Evolutionary conservation across 139 green algal species (phyloP).

Genomic region (Nannochloris sp.): DNA sequence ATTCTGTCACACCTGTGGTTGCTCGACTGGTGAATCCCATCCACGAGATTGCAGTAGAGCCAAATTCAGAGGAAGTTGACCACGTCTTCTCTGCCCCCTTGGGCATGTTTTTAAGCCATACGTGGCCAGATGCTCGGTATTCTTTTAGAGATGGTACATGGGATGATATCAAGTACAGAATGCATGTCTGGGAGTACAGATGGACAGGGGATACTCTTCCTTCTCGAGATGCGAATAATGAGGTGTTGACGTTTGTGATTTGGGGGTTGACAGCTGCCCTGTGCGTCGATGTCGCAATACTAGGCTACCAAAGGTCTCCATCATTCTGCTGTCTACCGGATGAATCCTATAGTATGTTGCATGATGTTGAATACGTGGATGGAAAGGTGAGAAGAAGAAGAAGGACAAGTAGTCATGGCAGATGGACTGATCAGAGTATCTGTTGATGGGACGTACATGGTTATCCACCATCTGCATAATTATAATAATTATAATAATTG

Average conservation of each 20-base stretch:
- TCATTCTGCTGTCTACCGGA: slow-evolving; percentile 29
- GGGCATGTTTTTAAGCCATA: slow-evolving; percentile 25
- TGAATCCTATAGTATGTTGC: slow-evolving; percentile 15
- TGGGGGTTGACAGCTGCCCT: slow-evolving; percentile 58
- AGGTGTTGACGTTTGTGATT: slow-evolving; percentile 21
- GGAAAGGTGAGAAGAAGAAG: slow-evolving; percentile 7
- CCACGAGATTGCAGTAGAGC: slow-evolving; percentile 2
- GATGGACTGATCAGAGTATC: too few species aligned
- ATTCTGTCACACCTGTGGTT: slow-evolving; percentile 62
- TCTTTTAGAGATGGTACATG: slow-evolving; percentile 28
- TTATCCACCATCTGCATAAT: too few species aligned
- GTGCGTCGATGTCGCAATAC: slow-evolving; percentile 40
- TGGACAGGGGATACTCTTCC: too few species aligned
- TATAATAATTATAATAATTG: too few species aligned
- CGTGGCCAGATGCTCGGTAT: neutral
- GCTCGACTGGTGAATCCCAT: slow-evolving; percentile 16
- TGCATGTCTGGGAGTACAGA: slow-evolving; percentile 26
- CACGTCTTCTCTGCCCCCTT: slow-evolving; percentile 51
- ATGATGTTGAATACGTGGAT: slow-evolving; percentile 10
- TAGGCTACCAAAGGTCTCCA: slow-evolving; percentile 20
- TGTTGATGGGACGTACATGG: too few species aligned
- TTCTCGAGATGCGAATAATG: too few species aligned
- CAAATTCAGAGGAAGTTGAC: slow-evolving; percentile 43
- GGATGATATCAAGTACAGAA: slow-evolving; percentile 27
- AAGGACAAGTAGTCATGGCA: too few species aligned